Conservation (phyloP, 2,329 filamentous ascomycete species). For the Scorias spongiosa region DNA sequence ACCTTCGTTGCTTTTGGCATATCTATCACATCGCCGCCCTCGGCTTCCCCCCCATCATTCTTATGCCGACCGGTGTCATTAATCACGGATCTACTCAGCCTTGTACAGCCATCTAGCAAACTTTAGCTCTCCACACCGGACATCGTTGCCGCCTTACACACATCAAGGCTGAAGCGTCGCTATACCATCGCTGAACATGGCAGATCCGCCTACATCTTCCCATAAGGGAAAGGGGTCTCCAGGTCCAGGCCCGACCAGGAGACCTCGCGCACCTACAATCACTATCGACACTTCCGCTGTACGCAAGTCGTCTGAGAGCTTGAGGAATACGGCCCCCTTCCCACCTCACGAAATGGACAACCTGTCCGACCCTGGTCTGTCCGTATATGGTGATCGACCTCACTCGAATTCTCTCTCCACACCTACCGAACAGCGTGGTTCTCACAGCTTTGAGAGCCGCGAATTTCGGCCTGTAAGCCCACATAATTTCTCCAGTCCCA, state of each 20-base stretch:
- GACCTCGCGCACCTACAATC: constrained; percentile 32
- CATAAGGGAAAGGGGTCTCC: neutral
- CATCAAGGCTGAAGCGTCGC: too few relatives aligned
- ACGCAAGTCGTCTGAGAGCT: constrained; percentile 21
- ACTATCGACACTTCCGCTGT: constrained; percentile 38
- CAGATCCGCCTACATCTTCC: neutral
- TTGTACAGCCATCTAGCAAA: too few relatives aligned
- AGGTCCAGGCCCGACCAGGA: neutral
- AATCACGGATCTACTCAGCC: too few relatives aligned
- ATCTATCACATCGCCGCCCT: too few relatives aligned
- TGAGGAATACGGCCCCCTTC: constrained; percentile 18
- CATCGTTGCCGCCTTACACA: too few relatives aligned
- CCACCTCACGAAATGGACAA: constrained; percentile 15
- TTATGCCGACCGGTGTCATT: too few relatives aligned
- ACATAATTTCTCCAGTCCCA: constrained; percentile 52
- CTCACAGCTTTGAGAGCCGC: constrained; percentile 48
- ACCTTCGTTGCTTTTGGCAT: too few relatives aligned
- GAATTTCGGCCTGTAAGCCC: constrained; percentile 51
- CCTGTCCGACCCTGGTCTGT: constrained; percentile 15
- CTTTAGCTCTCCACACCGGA: too few relatives aligned
- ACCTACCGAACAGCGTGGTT: constrained; percentile 35
- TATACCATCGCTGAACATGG: neutral
- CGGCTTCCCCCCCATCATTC: too few relatives aligned
- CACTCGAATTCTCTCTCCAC: constrained; percentile 9
- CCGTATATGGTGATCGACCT: constrained; percentile 8